These are phyloP conservation scores for Nasturtium officinale DNA, from an alignment of 345 rosid species.

Conservation along the genomic window DNA sequence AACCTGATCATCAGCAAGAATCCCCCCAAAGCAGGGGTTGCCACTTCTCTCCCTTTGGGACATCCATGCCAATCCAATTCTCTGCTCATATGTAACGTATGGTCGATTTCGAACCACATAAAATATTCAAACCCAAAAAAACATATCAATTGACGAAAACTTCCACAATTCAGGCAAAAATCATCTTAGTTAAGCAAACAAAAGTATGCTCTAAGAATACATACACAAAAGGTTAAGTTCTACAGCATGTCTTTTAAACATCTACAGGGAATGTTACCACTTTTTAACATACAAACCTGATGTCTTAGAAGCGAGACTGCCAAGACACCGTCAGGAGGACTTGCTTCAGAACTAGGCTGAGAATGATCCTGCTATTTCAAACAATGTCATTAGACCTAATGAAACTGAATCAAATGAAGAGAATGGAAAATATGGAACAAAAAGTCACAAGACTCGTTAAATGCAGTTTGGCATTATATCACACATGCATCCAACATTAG, in stretches of 20 bases:
- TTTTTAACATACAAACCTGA: conserved; percentile 56
- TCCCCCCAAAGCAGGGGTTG: conserved; percentile 74
- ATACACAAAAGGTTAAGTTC: not conserved
- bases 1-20: conserved; percentile 97
- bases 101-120: conserved; percentile 1
- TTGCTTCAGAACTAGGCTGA: conserved; percentile 71
- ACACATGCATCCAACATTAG: conserved; percentile 12
- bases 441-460: not conserved
- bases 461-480: conserved; percentile 7
- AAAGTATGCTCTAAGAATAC: not conserved
- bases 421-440: not conserved
- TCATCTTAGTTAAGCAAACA: conserved; percentile 13
- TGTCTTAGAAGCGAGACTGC: conserved; percentile 77
- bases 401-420: not conserved
- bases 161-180: not conserved
- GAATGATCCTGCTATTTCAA: conserved; percentile 63
- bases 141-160: conserved; percentile 8
- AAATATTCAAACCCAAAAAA: conserved; percentile 10
- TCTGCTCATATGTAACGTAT: conserved; percentile 45
- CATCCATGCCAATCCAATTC: conserved; percentile 97
- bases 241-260: not conserved
- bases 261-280: not conserved
- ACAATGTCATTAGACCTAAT: conserved; percentile 25
- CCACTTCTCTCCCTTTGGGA: conserved; percentile 68
- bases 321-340: conserved; percentile 73